phyloP scores from a whole-genome alignment of 106 monocot genomes.

The Hemerocallis citrina region DNA sequence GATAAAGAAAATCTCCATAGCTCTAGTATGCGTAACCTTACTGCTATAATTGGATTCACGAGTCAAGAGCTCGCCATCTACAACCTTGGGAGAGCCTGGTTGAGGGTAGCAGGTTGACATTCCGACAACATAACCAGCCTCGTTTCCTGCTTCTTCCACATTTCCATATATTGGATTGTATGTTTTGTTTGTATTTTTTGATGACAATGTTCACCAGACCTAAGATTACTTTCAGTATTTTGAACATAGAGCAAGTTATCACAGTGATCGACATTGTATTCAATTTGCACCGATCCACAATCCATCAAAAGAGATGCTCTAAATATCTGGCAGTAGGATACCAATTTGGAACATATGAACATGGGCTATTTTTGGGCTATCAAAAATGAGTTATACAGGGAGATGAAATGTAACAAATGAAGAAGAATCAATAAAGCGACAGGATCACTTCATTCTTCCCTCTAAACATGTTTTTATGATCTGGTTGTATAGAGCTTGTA shows the following conservation, averaged over 20 bases:
- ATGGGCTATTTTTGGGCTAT: too few relatives aligned
- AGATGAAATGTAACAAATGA: too few relatives aligned
- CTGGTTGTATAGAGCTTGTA: too few relatives aligned
- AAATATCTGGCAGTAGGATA: neutral
- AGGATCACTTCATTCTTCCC: too few relatives aligned
- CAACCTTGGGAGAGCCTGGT: constrained; percentile 25
- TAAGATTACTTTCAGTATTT: too few relatives aligned
- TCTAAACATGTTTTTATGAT: too few relatives aligned
- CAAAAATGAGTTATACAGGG: too few relatives aligned
- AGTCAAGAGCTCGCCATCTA: constrained; percentile 42
- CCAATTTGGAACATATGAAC: too few relatives aligned
- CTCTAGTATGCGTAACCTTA: constrained; percentile 35
- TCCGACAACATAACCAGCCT: constrained; percentile 51
- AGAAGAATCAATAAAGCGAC: too few relatives aligned
- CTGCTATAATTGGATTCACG: constrained; percentile 45
- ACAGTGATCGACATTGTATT: constrained; percentile 56
- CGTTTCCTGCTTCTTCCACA: constrained; percentile 42
- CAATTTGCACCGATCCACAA: constrained; percentile 33
- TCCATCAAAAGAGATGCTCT: neutral
- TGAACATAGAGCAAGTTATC: constrained; percentile 37
- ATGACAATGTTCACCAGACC: constrained; percentile 42
- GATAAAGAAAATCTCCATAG: constrained; percentile 58
- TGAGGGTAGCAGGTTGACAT: constrained; percentile 60
- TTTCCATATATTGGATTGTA: constrained; percentile 34
- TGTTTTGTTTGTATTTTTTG: neutral